Evolutionary conservation across 352 stramenopile genomes (phyloP), one percentile per base, ranked within the genome.

Genomic region (Pythium sp.): DNA sequence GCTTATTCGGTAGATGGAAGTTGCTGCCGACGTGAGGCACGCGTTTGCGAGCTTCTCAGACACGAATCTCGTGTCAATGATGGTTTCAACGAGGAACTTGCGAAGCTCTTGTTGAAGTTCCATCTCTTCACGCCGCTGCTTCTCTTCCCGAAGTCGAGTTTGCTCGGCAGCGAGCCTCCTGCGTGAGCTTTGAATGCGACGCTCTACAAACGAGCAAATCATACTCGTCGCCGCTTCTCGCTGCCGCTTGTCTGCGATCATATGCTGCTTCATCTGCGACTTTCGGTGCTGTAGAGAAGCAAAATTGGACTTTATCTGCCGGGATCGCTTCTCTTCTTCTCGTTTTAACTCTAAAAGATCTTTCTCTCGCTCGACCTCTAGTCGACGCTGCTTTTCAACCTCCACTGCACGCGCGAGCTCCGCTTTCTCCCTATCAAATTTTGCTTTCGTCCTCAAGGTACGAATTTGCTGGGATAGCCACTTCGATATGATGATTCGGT

Each of bases 381-480:
- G 56, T n/a, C 56, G 56, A 3, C 32, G 18, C 15, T 61, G 49
- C n/a, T 32, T 30, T 15, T 70, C 64, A 3, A 54, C 18, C 30
- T 59, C 38, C 5, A 59, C n/a, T 30, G 56, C 32, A 9, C 14
- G 43, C 15, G 46, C 34, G 1, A 55, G 49, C 12, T 34, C 30
- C 5, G 32, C 46, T 32, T 59, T 64, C 12, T 49, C 24, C 12
- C 30, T 46, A 12, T 24, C 36, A 15, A 60, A 38, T n/a, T n/a
- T 54, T 2, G 8, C 26, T n/a, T 20, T 56, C 46, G 56, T 55
- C 30, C 49, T 64, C 3, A 56, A 54, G 3, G 34, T 32, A 2
- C 64, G 64, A 53, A 77, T 62, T 12, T 77, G 74, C 2, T 72
- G 55, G 18, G 65, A 69, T n/a, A 86, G 46, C 82, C 82, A 90